Conservation (phyloP, 2,329 filamentous ascomycete species). For the Botrytis medusae region DNA sequence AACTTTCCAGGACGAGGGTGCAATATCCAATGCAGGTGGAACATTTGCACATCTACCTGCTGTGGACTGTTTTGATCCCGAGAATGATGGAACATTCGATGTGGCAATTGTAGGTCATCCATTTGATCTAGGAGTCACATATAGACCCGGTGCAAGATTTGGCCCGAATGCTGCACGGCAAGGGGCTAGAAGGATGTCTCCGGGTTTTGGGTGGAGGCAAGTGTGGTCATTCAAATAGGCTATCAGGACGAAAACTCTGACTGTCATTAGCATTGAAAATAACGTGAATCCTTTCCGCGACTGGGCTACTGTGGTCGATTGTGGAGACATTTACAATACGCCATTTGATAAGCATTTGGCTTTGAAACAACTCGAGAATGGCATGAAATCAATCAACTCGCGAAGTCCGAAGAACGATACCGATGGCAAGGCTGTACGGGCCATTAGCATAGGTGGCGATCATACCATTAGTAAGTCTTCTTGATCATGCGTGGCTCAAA, state of each 20-base stretch:
- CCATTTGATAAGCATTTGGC: constrained; percentile 38
- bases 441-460: constrained; percentile 38
- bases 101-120: constrained; percentile 39
- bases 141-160: constrained; percentile 38
- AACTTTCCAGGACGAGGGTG: constrained; percentile 22
- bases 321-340: constrained; percentile 37
- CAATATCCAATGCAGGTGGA: constrained; percentile 18
- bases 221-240: constrained; percentile 21
- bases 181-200: constrained; percentile 33
- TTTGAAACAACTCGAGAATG: constrained; percentile 36
- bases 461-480: constrained; percentile 37
- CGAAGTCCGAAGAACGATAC: constrained; percentile 34
- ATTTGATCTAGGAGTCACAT: constrained; percentile 38
- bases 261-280: constrained; percentile 34
- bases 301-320: constrained; percentile 37
- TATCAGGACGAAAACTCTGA: constrained; percentile 17
- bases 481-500: not conserved
- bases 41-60: constrained; percentile 38
- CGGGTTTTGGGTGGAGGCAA: constrained; percentile 33
- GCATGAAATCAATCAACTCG: constrained; percentile 33
- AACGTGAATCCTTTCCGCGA: constrained; percentile 35
- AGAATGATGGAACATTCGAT: constrained; percentile 35
- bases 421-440: constrained; percentile 32
- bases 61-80: constrained; percentile 32
- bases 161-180: constrained; percentile 37